These are phyloP conservation scores for Sporisorium iseilematis-ciliati DNA, from an alignment of 1,284 basidiomycete genomes.

Conservation along the genomic window DNA sequence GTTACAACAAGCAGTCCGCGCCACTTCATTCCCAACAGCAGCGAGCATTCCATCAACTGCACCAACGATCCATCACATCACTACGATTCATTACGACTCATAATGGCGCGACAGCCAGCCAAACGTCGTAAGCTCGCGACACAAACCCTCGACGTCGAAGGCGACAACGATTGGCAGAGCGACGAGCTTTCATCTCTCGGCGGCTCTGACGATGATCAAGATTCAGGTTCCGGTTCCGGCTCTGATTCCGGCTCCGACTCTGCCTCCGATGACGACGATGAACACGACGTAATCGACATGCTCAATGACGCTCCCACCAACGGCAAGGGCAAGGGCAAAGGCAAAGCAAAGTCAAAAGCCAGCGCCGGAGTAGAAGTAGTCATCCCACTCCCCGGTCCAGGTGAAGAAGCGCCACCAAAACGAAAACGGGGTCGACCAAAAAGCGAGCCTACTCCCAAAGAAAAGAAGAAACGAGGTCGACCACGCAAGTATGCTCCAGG, in stretches of 20 bases:
- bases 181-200: conserved; percentile 47
- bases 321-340: conserved; percentile 14
- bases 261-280: conserved; percentile 28
- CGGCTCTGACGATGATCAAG: conserved; percentile 33
- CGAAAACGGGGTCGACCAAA: conserved; percentile 40
- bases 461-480: conserved; percentile 46
- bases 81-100: too few relatives aligned
- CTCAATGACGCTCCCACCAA: conserved; percentile 17
- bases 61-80: not conserved
- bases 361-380: conserved; percentile 27
- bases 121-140: conserved; percentile 37
- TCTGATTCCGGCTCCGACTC: conserved; percentile 18
- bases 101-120: conserved; percentile 30
- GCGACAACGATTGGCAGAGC: conserved; percentile 46
- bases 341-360: conserved; percentile 8
- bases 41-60: not conserved
- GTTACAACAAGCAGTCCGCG: too few relatives aligned
- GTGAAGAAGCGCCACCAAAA: conserved; percentile 12
- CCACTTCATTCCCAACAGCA: not conserved
- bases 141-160: conserved; percentile 37
- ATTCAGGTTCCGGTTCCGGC: conserved; percentile 17
- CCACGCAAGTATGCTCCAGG: conserved; percentile 44
- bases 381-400: conserved; percentile 21
- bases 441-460: conserved; percentile 21
- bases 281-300: conserved; percentile 42